Percentiles rank a stretch among this genome's conserved stretches.
Evolutionary conservation across 2,329 filamentous ascomycete genomes (phyloP).

Genomic region (Colletotrichum sp.): DNA sequence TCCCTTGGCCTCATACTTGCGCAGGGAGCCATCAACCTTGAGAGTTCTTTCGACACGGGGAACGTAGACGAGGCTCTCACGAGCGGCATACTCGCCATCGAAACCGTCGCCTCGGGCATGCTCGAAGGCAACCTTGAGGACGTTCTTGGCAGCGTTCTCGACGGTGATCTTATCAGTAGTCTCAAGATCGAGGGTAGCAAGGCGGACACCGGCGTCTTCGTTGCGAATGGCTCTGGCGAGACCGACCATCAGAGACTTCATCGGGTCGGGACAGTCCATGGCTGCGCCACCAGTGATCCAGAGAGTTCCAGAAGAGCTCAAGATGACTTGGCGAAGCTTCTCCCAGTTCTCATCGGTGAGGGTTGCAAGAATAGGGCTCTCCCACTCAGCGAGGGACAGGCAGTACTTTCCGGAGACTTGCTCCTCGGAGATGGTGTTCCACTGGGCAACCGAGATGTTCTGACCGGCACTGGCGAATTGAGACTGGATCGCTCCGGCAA

Average conservation of each 20-base stretch:
- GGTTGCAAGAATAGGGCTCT: background rate
- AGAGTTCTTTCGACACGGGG: slow-evolving; percentile 5
- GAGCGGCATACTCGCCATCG: slow-evolving; percentile 4
- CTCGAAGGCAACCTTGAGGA: background rate
- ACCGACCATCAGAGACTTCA: slow-evolving; percentile 13
- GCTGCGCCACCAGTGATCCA: slow-evolving; percentile 18
- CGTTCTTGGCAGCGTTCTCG: background rate
- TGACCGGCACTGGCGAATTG: background rate
- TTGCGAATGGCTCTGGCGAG: slow-evolving; percentile 21
- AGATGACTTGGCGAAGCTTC: background rate
- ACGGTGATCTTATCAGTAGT: background rate
- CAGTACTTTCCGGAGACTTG: slow-evolving; percentile 3
- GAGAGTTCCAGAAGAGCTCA: slow-evolving; percentile 6
- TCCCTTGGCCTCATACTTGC: slow-evolving; percentile 1
- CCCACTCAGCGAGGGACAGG: slow-evolving; percentile 4
- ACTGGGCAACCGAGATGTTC: background rate
- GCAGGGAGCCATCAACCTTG: background rate
- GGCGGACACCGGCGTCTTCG: slow-evolving; percentile 17
- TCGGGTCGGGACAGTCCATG: slow-evolving; percentile 14
- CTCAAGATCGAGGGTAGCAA: slow-evolving; percentile 13
- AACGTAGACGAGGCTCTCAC: background rate
- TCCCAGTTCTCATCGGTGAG: slow-evolving; percentile 7
- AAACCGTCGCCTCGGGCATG: background rate
- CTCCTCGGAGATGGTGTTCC: background rate
- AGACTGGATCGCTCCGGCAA: background rate